Base-by-base conservation (phyloP, 257 asterid species). In the Verbena officinalis region DNA sequence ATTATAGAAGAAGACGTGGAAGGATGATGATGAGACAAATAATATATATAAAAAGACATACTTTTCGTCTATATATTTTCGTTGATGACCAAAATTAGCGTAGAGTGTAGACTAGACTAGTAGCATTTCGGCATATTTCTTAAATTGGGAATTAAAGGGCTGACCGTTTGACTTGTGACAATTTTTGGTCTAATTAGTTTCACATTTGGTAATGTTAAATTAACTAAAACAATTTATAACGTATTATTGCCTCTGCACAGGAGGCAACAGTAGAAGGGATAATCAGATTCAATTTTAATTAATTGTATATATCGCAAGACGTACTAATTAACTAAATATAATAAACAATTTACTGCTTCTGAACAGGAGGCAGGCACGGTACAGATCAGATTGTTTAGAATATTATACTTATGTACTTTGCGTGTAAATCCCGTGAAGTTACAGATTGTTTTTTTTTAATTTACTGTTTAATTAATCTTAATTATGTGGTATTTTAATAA, bases 1-100 rank as follows among this genome's bases (percentile, higher is more conserved):
- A 14, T 15, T 66, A 38, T 34, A 52, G 75, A 73, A 33, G 70
- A 45, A 27, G 38, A 77, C 73, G 75, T 72, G 73, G 69, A 51
- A 55, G 23, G 19, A 4, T 13, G 30, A 34, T 16, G n/a, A 13
- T 54, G 23, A 31, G 31, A n/a, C 17, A 31, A 16, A 3, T 30
- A 17, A 38, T 36, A 36, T 36, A 52, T 60, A 22, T 59, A 40
- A 38, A 36, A 62, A 19, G 52, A 64, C 45, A 24, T 56, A 50
- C 39, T 49, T 63, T 74, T 68, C 34, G n/a, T 5, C 33, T 17
- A n/a, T n/a, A n/a, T n/a, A n/a, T 33, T 44, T 49, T 12, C 22
- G 12, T 55, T 30, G 50, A 51, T 20, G 64, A 39, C 40, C 13
- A 20, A 24, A 48, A 60, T 8, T 13, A 1, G 2, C n/a, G n/a